Base-by-base conservation (phyloP, 23 red algal genomes). In the Pyropia yezoensis region DNA sequence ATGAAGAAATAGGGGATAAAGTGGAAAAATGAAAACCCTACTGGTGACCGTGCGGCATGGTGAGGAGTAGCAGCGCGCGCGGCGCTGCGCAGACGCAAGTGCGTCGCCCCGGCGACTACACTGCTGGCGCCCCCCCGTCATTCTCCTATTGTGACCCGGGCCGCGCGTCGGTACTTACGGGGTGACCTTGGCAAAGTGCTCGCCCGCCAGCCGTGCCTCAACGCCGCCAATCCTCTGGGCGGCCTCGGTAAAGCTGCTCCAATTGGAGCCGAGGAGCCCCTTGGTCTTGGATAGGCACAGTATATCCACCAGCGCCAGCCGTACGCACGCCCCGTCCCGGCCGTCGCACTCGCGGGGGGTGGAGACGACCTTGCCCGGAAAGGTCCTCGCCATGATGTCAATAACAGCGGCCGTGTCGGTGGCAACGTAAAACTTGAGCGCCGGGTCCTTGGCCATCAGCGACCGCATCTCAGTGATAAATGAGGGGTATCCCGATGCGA, bases 151-250 rank as follows among this genome's bases (percentile, higher is more conserved):
- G 39, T 8, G 39, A 13, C 11, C 39, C 39, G 11, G 1, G 6
- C 4, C 39, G 4, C 39, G 39, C 9, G 4, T 6, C 39, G 39
- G 39, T 13, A 3, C 39, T 8, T 47, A 47, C 39, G 4, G 57
- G 29, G 57, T 61, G 24, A 27, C 57, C 24, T 61, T 61, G 11
- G 57, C 63, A 66, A 66, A 66, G 63, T 66, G 4, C 33, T 51
- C 7, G 14, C 63, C 63, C 19, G 21, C 26, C 21, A 66, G 21
- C 18, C 18, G 47, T 7, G 21, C 63, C 27, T 66, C 21, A 7
- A 26, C 18, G 18, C 63, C 63, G 33, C 63, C 63, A 49, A 66
- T 20, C 19, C 63, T 4, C 14, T 66, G 63, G 21, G 63, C 63
- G 32, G 63, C 63, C 26, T 66, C 63, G 33, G 63, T 66, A 14